These are phyloP conservation scores for Tetracladium setigerum DNA, from an alignment of 495 filamentous ascomycete species.

Conservation along the genomic window DNA sequence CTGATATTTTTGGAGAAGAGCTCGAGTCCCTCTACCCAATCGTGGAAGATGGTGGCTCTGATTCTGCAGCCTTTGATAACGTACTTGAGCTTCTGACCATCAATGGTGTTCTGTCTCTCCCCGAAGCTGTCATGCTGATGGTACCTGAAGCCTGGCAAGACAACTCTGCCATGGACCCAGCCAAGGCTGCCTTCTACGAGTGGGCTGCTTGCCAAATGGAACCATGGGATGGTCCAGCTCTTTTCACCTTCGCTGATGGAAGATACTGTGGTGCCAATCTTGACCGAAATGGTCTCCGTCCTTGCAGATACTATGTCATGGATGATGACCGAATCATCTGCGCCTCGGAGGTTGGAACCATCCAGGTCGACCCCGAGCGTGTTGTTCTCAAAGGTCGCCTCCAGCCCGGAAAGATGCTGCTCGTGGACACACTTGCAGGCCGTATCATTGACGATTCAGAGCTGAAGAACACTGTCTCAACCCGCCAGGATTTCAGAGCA, in stretches of 20 bases:
- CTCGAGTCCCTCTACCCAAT: slow-evolving; percentile 90
- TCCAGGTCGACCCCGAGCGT: slow-evolving; percentile 81
- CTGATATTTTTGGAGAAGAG: slow-evolving; percentile 86
- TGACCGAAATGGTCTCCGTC: slow-evolving; percentile 95
- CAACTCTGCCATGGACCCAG: slow-evolving; percentile 83
- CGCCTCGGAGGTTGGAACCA: slow-evolving; percentile 95
- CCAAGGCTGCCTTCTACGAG: slow-evolving; percentile 97
- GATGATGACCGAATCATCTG: slow-evolving; percentile 98
- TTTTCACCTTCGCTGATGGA: slow-evolving; percentile 98
- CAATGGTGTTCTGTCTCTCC: slow-evolving; percentile 94
- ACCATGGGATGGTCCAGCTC: slow-evolving; percentile 95
- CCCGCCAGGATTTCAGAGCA: slow-evolving; percentile 73
- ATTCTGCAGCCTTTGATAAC: slow-evolving; percentile 98
- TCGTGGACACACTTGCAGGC: slow-evolving; percentile 92
- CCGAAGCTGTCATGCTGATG: slow-evolving; percentile 98
- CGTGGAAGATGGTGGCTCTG: slow-evolving; percentile 94
- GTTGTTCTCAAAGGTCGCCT: slow-evolving; percentile 93
- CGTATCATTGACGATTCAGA: slow-evolving; percentile 95
- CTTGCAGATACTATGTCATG: slow-evolving; percentile 97
- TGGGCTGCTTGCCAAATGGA: slow-evolving; percentile 99
- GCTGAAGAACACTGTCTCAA: slow-evolving; percentile 82
- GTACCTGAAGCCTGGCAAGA: slow-evolving; percentile 99
- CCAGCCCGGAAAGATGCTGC: slow-evolving; percentile 93
- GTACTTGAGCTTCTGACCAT: slow-evolving; percentile 92
- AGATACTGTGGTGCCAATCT: slow-evolving; percentile 97